phyloP scores from a whole-genome alignment of 192 early-diverging fungal genomes.

The Globomyces pollinis-pini region DNA sequence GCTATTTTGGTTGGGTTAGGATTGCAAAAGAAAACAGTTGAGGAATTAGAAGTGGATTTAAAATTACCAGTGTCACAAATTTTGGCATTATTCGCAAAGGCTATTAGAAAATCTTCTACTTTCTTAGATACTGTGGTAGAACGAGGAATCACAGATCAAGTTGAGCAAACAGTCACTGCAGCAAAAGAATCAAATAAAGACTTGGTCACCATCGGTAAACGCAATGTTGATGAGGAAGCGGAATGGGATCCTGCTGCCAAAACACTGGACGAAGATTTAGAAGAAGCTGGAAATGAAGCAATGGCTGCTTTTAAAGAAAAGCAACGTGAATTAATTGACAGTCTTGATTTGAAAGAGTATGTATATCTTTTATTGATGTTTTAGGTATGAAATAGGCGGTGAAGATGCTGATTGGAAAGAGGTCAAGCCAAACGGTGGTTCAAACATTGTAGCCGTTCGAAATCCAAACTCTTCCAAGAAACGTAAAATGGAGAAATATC shows the following conservation, averaged over 20 bases:
- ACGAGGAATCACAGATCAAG: slow-evolving; percentile 35
- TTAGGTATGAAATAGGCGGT: slow-evolving; percentile 63
- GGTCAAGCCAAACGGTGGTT: slow-evolving; percentile 48
- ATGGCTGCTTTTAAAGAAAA: slow-evolving; percentile 57
- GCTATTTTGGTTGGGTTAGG: slow-evolving; percentile 83
- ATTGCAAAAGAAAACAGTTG: slow-evolving; percentile 86
- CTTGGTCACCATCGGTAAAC: slow-evolving; percentile 12
- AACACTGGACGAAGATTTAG: slow-evolving; percentile 75
- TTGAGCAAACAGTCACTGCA: slow-evolving; percentile 17
- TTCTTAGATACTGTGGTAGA: slow-evolving; percentile 60
- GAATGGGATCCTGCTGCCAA: slow-evolving; percentile 81
- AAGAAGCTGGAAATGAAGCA: slow-evolving; percentile 70
- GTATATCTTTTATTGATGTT: neutral
- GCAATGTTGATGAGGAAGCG: slow-evolving; percentile 59
- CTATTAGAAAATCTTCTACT: slow-evolving; percentile 74
- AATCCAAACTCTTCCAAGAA: slow-evolving; percentile 55
- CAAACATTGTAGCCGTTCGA: slow-evolving; percentile 66
- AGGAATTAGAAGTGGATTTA: slow-evolving; percentile 82
- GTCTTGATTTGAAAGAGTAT: slow-evolving; percentile 66
- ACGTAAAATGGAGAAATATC: slow-evolving; percentile 22
- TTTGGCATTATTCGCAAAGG: slow-evolving; percentile 89
- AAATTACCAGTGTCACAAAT: slow-evolving; percentile 75
- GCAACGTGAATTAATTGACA: slow-evolving; percentile 73
- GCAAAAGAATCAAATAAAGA: slow-evolving; percentile 20
- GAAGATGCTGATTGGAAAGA: slow-evolving; percentile 64